Base-by-base conservation (phyloP, 1,284 basidiomycete species). In the Ustilago tritici region DNA sequence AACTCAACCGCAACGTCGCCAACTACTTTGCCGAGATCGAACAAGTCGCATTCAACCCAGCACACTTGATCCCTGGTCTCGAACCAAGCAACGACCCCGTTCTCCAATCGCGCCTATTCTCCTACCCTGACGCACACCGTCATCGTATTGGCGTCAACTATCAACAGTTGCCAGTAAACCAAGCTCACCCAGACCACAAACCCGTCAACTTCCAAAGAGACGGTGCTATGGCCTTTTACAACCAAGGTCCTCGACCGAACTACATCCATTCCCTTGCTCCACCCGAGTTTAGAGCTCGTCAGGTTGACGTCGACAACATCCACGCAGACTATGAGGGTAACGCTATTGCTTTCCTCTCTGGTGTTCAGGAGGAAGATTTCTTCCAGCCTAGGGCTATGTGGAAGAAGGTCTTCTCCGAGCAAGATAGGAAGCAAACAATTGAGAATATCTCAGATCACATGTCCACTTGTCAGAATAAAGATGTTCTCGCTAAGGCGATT, bases 381-480 rank as follows among this genome's bases (percentile, higher is more conserved):
- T 93, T 94, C 88, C 94, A 95, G 84, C 94, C 95, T 8, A 91
- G 94, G 67, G 90, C 89, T 15, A 88, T 97, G 53, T 96, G 91
- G 90, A 84, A 87, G 73, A 91, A 91, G 81, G 94, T 95, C 31
- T 92, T 94, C 88, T 89, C 89, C 72, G 91, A 93, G 34, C 41
- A 68, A 36, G 76, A 75, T 12, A 57, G 77, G 5, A 40, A 75
- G 35, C 50, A 59, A 40, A 68, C 70, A 15, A 73, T 79, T 32
- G 52, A 56, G 10, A 73, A 70, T 52, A 71, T 82, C 35, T 69
- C 71, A 28, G 79, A 75, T 28, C 79, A 80, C 72, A 80, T 81
- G 79, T 59, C 55, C 23, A 80, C 70, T 4, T 75, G 70, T 40
- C 64, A 35, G n/a, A 59, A 78, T 47, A 43, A 65, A 14, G 66